These are phyloP conservation scores for Cytospora piceae DNA, from an alignment of 2,329 filamentous ascomycete genomes.

Conservation along the genomic window DNA sequence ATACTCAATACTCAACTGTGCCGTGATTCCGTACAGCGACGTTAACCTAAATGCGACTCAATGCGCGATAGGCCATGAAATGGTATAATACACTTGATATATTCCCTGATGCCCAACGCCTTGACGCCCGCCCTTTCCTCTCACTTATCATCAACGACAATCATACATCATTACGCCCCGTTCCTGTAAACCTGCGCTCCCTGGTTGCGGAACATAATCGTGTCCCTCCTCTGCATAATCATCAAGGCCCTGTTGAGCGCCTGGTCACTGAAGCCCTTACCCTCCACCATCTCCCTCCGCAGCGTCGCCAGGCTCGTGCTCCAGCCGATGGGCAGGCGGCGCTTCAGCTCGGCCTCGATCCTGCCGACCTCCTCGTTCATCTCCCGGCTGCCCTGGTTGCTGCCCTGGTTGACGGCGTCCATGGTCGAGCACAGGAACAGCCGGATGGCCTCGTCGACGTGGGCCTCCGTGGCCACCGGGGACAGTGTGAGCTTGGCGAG, in stretches of 20 bases:
- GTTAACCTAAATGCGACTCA: constrained; percentile 11
- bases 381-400: constrained; percentile 81
- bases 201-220: constrained; percentile 78
- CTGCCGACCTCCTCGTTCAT: constrained; percentile 87
- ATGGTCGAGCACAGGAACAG: constrained; percentile 96
- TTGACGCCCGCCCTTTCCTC: constrained; percentile 10
- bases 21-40: constrained; percentile 8
- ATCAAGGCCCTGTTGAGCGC: constrained; percentile 82
- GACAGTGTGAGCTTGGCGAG: constrained; percentile 89
- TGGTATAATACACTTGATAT: constrained; percentile 11
- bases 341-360: constrained; percentile 85
- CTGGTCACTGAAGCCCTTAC: constrained; percentile 87
- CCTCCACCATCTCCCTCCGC: constrained; percentile 87
- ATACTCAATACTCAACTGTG: background rate
- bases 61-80: constrained; percentile 13
- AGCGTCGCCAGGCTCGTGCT: constrained; percentile 87
- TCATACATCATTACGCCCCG: constrained; percentile 56
- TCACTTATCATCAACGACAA: background rate
- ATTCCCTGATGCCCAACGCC: constrained; percentile 23
- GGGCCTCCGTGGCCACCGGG: constrained; percentile 82
- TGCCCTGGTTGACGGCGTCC: constrained; percentile 93
- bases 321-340: constrained; percentile 91
- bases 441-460: constrained; percentile 96
- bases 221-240: constrained; percentile 85
- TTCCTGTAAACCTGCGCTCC: constrained; percentile 76